These are phyloP conservation scores for Ascoidea tarda DNA, from an alignment of 805 yeast species.

Conservation along the genomic window DNA sequence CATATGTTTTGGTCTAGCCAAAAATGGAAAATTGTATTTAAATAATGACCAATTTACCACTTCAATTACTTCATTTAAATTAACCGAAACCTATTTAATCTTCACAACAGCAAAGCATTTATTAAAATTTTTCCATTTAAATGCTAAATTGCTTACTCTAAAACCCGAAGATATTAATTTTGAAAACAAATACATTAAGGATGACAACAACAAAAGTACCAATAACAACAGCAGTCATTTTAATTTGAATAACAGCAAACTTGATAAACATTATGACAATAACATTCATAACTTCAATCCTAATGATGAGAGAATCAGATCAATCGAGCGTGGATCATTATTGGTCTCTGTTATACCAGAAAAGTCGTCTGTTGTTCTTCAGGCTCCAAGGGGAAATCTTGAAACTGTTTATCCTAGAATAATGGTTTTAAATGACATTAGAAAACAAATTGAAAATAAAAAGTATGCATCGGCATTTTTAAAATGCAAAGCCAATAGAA, in stretches of 20 bases:
- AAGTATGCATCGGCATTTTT: slow-evolving; percentile 63
- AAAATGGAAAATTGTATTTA: slow-evolving; percentile 61
- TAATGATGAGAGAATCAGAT: slow-evolving; percentile 72
- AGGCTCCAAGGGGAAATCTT: slow-evolving; percentile 92
- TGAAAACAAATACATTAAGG: slow-evolving; percentile 16
- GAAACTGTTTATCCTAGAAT: slow-evolving; percentile 92
- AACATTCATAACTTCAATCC: slow-evolving; percentile 11
- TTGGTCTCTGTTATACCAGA: slow-evolving; percentile 73
- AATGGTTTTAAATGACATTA: slow-evolving; percentile 74
- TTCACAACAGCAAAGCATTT: slow-evolving; percentile 84
- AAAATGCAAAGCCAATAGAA: slow-evolving; percentile 81
- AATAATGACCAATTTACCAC: slow-evolving; percentile 43
- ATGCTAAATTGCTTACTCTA: slow-evolving; percentile 13
- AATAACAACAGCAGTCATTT: slow-evolving; percentile 19
- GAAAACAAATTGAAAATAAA: slow-evolving; percentile 44
- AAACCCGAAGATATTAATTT: slow-evolving; percentile 12
- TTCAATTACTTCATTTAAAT: slow-evolving; percentile 70
- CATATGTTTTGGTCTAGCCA: slow-evolving; percentile 58
- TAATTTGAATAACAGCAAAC: slow-evolving; percentile 13
- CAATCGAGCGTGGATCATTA: slow-evolving; percentile 86
- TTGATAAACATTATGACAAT: slow-evolving; percentile 15
- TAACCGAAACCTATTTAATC: slow-evolving; percentile 57
- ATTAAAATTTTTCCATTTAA: slow-evolving; percentile 68
- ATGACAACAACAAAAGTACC: slow-evolving; percentile 17
- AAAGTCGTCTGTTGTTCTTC: slow-evolving; percentile 67